phyloP scores from a whole-genome alignment of 306 rosid genomes.

The Prunus fruticosa region DNA sequence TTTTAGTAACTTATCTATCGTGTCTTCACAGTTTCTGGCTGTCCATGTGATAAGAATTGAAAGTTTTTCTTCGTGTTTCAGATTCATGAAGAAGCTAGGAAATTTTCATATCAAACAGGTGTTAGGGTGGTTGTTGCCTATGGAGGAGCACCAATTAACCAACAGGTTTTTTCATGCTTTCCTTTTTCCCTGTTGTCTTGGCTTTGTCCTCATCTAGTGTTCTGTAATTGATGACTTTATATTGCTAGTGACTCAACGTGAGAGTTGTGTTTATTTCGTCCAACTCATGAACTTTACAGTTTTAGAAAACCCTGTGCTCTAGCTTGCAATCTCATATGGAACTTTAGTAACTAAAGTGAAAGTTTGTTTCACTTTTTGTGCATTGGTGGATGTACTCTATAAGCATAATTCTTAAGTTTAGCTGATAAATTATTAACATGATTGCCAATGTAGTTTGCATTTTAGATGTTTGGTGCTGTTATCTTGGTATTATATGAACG shows the following conservation, averaged over 20 bases:
- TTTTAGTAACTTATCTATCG: conserved; percentile 13
- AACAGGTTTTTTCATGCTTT: conserved; percentile 47
- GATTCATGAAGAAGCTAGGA: conserved; percentile 78
- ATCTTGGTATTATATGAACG: background rate
- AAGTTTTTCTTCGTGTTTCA: conserved; percentile 37
- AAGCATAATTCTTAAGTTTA: background rate
- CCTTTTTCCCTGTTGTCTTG: background rate
- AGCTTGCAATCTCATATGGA: background rate
- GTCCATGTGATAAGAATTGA: conserved; percentile 4
- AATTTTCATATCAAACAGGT: conserved; percentile 73
- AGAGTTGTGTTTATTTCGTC: background rate
- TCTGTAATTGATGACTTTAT: background rate
- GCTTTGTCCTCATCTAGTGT: background rate
- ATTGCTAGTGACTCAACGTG: background rate
- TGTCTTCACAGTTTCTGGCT: background rate
- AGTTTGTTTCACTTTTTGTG: too few species aligned
- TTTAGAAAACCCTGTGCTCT: background rate
- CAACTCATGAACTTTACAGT: background rate
- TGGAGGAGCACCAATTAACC: conserved; percentile 89
- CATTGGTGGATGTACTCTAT: background rate
- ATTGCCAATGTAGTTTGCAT: background rate
- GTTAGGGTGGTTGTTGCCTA: conserved; percentile 94
- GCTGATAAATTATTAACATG: background rate
- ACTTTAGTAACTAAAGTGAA: background rate
- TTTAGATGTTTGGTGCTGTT: background rate